Conservation (phyloP, 805 yeast genomes). For the Yarrowia sp. region DNA sequence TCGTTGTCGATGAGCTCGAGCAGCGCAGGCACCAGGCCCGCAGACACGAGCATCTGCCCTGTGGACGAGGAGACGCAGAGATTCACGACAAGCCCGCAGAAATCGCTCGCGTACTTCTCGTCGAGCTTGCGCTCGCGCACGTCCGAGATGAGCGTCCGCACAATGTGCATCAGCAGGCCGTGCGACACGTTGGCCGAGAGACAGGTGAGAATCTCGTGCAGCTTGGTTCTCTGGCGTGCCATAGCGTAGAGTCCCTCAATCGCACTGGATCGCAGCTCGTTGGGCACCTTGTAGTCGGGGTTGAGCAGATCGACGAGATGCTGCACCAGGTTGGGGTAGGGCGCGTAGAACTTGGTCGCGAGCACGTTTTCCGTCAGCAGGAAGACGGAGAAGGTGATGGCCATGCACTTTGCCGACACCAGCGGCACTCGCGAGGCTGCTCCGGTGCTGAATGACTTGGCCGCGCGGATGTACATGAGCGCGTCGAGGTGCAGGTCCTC, state of each 20-base stretch:
- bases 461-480: conserved; percentile 57
- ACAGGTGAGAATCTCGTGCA: conserved; percentile 71
- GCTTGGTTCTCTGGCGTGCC: conserved; percentile 64
- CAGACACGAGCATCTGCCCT: conserved; percentile 54
- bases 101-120: conserved; percentile 48
- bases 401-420: conserved; percentile 60
- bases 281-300: conserved; percentile 57
- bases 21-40: conserved; percentile 70
- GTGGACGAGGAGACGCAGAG: conserved; percentile 57
- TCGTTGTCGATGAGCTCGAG: conserved; percentile 57
- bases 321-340: conserved; percentile 67
- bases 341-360: conserved; percentile 63
- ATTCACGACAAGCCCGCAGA: conserved; percentile 59
- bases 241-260: conserved; percentile 66
- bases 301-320: conserved; percentile 70
- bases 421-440: conserved; percentile 55
- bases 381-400: conserved; percentile 63
- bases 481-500: conserved; percentile 62
- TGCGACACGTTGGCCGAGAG: conserved; percentile 85
- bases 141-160: conserved; percentile 57
- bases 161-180: conserved; percentile 71
- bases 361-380: conserved; percentile 57
- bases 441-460: conserved; percentile 62
- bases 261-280: conserved; percentile 57
- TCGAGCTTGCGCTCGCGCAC: conserved; percentile 40